Conservation (phyloP, 2,329 filamentous ascomycete genomes). For the Apiospora hydei region DNA sequence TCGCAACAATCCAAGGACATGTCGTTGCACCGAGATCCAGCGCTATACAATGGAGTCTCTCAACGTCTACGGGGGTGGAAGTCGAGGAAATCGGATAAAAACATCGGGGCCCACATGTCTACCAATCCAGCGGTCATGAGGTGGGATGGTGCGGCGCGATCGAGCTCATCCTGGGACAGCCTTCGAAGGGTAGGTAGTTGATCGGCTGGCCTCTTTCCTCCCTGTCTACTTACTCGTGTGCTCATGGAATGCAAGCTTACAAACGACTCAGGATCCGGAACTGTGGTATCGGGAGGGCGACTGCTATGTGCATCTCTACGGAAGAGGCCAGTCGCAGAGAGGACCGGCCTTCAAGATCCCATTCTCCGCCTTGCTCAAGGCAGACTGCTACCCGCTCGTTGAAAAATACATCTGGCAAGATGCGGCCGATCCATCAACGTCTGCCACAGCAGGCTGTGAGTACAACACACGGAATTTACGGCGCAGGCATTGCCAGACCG, state of each 20-base stretch:
- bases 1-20: constrained; percentile 27
- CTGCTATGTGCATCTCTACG: constrained; percentile 74
- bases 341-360: constrained; percentile 74
- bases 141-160: constrained; percentile 59
- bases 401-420: constrained; percentile 54
- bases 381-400: constrained; percentile 67
- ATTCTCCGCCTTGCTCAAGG: constrained; percentile 62
- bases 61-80: constrained; percentile 46
- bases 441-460: neutral
- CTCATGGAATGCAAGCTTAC: constrained; percentile 9
- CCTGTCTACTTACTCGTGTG: neutral
- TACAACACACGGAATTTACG: neutral
- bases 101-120: constrained; percentile 38
- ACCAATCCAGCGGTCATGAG: constrained; percentile 49
- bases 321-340: constrained; percentile 67
- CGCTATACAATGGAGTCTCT: constrained; percentile 45
- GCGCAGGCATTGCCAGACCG: constrained; percentile 55
- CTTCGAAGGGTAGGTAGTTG: constrained; percentile 50
- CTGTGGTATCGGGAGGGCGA: constrained; percentile 73
- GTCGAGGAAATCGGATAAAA: constrained; percentile 42
- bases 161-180: constrained; percentile 54
- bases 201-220: neutral
- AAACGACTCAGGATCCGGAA: constrained; percentile 69
- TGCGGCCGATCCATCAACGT: constrained; percentile 30
- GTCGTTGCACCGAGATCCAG: constrained; percentile 30